Base-by-base conservation (phyloP, 129 eudicot genomes). In the Solidago caesia region DNA sequence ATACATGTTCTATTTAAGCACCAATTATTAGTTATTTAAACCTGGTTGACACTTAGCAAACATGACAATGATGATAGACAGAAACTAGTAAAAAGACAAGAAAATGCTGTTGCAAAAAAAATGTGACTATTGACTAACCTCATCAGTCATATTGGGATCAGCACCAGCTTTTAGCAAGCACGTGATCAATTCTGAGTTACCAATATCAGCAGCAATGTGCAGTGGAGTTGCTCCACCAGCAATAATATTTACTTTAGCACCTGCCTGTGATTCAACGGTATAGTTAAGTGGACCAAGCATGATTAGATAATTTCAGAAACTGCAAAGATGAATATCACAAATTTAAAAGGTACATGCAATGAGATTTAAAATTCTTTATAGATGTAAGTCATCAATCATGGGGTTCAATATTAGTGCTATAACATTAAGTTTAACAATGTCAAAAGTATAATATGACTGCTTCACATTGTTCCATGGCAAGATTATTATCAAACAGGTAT, bases 211-310 rank as follows among this genome's bases (percentile, higher is more conserved):
- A 72, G 98, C 98, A 70, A 93, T 82, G 79, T 86, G 96, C 81
- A 93, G 80, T 64, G 98, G 92, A 44, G 98, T 88, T 75, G 92
- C 96, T 75, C 97, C 98, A 73, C 96, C 97, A n/a, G 98, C 96
- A 85, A 74, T 75, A 56, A 90, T 81, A 79, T 93, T 88, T 61
- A 86, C 92, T 55, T 82, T 74, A 45, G 93, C 96, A 72, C 97
- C 97, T 63, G 89, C 97, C 98, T 93, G 87, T 69, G 33, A 43
- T 61, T 66, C 76, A 57, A 51, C 2, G 39, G 39, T 29, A 29
- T 29, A 29, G 39, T 29, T 29, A 29, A 29, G 39, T 29, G 39
- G 39, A 29, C 39, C 39, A 29, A 29, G 2, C 39, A 29, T 29
- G 39, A 29, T 29, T n/a, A n/a, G 39, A 29, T 29, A 29, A 29